Conservation (phyloP, 371 early-diverging fungal species). For the Mucor plumbeus region DNA sequence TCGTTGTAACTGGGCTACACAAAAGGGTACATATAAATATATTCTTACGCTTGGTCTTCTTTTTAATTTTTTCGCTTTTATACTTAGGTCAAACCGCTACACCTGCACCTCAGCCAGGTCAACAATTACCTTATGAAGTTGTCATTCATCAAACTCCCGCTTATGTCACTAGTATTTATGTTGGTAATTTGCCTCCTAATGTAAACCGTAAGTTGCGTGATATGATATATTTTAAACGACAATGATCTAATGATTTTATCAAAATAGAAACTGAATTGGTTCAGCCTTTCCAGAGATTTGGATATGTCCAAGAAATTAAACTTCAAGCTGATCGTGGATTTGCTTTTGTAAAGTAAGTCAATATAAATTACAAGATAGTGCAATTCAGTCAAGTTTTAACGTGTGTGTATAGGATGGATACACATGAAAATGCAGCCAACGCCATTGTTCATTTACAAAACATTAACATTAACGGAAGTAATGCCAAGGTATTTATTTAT, state of each 20-base stretch:
- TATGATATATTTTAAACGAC: background rate
- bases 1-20: conserved; percentile 76
- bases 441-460: conserved; percentile 86
- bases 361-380: background rate
- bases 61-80: background rate
- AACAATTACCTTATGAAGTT: conserved; percentile 69
- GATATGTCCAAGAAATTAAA: conserved; percentile 78
- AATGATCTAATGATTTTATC: conserved; percentile 30
- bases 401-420: conserved; percentile 66
- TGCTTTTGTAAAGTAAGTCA: conserved; percentile 81
- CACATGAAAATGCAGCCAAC: conserved; percentile 88
- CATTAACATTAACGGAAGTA: conserved; percentile 71
- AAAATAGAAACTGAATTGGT: conserved; percentile 26
- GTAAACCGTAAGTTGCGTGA: conserved; percentile 27
- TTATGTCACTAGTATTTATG: conserved; percentile 86
- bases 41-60: too few species aligned
- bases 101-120: conserved; percentile 59
- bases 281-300: conserved; percentile 73
- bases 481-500: conserved; percentile 47
- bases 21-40: conserved; percentile 39
- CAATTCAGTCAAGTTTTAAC: background rate
- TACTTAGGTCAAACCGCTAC: conserved; percentile 47
- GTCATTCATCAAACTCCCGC: conserved; percentile 77
- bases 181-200: conserved; percentile 82
- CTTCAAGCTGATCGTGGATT: conserved; percentile 91